phyloP scores from a whole-genome alignment of 202 grass and related monocot genomes.

The Hordeum pubiflorum region DNA sequence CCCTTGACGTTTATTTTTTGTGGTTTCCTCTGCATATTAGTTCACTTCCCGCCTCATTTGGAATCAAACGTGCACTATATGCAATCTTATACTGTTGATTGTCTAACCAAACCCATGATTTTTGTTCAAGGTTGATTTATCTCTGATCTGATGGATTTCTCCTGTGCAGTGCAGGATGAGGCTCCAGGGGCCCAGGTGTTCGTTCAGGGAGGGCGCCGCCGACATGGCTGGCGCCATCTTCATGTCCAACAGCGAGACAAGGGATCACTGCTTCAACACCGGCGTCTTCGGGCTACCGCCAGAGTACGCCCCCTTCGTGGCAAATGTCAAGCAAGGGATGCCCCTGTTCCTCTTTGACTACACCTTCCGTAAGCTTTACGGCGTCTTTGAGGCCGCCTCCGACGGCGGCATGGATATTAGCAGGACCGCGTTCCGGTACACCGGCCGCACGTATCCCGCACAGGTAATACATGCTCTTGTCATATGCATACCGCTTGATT shows the following conservation, averaged over 20 bases:
- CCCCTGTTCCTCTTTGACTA: constrained; percentile 66
- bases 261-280: constrained; percentile 32
- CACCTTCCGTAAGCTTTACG: constrained; percentile 41
- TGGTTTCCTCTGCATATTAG: not conserved
- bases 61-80: not conserved
- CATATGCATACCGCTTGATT: not conserved
- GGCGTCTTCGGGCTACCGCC: constrained; percentile 41
- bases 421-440: constrained; percentile 13
- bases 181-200: not conserved
- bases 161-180: constrained; percentile 29
- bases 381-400: constrained; percentile 52
- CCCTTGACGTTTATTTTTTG: not conserved
- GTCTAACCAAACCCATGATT: not conserved
- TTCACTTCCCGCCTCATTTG: not conserved
- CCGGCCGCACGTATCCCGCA: constrained; percentile 29
- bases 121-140: not conserved
- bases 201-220: not conserved
- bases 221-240: constrained; percentile 54
- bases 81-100: not conserved
- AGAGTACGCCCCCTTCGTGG: constrained; percentile 35
- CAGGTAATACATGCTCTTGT: constrained; percentile 39
- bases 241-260: constrained; percentile 55
- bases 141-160: not conserved
- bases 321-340: constrained; percentile 41
- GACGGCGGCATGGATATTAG: constrained; percentile 45